A percentile compares a stretch with the other conserved stretches of the same genome.
Evolutionary conservation across 352 stramenopile species (phyloP).

Genomic region (Pythium brachiatum): DNA sequence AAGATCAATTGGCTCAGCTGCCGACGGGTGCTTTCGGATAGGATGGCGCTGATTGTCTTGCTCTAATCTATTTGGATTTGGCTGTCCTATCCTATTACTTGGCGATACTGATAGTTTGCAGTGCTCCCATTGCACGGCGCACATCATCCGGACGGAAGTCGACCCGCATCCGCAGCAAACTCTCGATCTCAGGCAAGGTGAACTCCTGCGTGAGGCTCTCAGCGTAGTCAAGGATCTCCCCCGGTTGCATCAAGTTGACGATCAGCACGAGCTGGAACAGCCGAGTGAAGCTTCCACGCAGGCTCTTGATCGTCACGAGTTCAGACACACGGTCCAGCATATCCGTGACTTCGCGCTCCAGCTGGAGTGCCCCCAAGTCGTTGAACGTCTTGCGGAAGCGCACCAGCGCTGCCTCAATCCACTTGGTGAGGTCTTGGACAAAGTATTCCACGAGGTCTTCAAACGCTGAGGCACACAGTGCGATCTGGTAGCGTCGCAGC

Average conservation of each 20-base stretch:
- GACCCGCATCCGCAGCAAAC: conserved; percentile 61
- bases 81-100: conserved; percentile 2
- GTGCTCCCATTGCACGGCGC: conserved; percentile 28
- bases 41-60: not conserved
- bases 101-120: not conserved
- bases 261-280: conserved; percentile 80
- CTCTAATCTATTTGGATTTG: conserved; percentile 1
- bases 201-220: conserved; percentile 50
- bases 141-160: conserved; percentile 66
- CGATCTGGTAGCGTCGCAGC: conserved; percentile 55
- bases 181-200: conserved; percentile 44
- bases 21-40: conserved; percentile 61
- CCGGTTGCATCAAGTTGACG: conserved; percentile 75
- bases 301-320: conserved; percentile 51
- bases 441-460: conserved; percentile 65
- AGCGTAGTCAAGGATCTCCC: conserved; percentile 68
- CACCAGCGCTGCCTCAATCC: conserved; percentile 54
- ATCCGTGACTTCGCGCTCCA: conserved; percentile 71
- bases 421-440: conserved; percentile 53
- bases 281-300: conserved; percentile 64
- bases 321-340: conserved; percentile 52
- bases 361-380: conserved; percentile 73
- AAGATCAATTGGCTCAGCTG: conserved; percentile 60
- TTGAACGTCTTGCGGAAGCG: conserved; percentile 65
- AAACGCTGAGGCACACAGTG: conserved; percentile 58